Base-by-base conservation (phyloP, 805 yeast genomes). In the Saccharomycopsis schoenii region DNA sequence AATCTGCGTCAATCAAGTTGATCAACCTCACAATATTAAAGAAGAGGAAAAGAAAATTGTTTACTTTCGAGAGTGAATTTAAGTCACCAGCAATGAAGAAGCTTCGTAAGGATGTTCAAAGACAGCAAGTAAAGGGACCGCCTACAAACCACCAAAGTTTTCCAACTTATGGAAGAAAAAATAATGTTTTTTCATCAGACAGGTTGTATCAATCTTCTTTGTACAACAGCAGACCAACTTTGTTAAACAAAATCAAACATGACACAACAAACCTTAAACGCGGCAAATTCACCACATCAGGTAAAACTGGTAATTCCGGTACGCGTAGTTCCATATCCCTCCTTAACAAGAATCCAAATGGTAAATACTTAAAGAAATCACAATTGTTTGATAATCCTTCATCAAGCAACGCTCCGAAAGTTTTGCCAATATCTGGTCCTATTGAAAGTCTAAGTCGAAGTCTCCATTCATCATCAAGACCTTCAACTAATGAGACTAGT, bases 61-160 rank as follows among this genome's bases (percentile, higher is more conserved):
- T 52, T 43, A 56, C 42, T n/a, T 54, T 58, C n/a, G 56, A 50
- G 24, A 55, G 15, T 19, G 43, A 36, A 24, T 56, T 40, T 36
- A 42, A 34, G 11, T 51, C 58, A 6, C 39, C 56, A 25, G 36
- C 52, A 10, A 61, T 61, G 64, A 59, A 61, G 34, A 61, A 59
- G 37, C 60, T 61, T 4, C 57, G 43, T 17, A 36, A 24, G 15
- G 62, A 58, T 34, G 54, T 55, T 29, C 56, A 52, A 52, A 29
- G 36, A 34, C 14, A 9, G 4, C n/a, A 25, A 24, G n/a, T 51
- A 17, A 34, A 34, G 15, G 56, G 40, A 6, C 41, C 41, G 14
- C 34, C 52, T 21, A 21, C 29, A 34, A 34, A 34, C 5, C 4
- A 15, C 15, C 2, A 6, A 12, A 54, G 36, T 54, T 21, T 11